These are phyloP conservation scores for Parsonsia alboflavescens DNA, from an alignment of 257 asterid species.

Conservation along the genomic window DNA sequence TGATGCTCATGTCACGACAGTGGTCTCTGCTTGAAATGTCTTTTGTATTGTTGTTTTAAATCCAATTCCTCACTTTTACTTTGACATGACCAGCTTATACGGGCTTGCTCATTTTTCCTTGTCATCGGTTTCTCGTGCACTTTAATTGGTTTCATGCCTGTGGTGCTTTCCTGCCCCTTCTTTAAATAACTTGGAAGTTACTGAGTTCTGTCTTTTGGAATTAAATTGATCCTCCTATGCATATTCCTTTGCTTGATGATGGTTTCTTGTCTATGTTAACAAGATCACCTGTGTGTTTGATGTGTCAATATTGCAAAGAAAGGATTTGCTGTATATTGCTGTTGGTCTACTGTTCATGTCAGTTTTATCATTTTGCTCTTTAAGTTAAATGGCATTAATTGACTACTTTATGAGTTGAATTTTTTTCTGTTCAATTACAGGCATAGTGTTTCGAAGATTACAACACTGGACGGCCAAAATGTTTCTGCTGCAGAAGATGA, in stretches of 20 bases:
- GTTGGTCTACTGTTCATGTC: background rate
- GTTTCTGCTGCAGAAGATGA: constrained; percentile 66
- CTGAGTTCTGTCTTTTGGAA: background rate
- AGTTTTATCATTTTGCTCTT: constrained; percentile 5
- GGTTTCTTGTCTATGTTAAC: background rate
- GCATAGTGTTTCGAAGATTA: constrained; percentile 75
- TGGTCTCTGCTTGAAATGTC: background rate
- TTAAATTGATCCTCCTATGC: background rate
- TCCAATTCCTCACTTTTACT: background rate
- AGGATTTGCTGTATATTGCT: no score
- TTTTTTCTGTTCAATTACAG: constrained; percentile 32
- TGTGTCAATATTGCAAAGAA: background rate
- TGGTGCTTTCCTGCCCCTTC: background rate
- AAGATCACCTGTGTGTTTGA: background rate
- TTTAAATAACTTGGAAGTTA: background rate
- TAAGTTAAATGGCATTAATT: constrained; percentile 1
- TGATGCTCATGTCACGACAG: background rate
- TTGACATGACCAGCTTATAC: background rate
- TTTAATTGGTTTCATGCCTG: background rate
- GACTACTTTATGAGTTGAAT: background rate
- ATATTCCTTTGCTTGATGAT: background rate
- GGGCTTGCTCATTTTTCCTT: background rate
- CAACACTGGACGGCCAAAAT: constrained; percentile 49
- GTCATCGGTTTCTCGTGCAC: background rate
- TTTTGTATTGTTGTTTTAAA: background rate